Evolutionary conservation across 1,139 yeast genomes (phyloP), one percentile per base, ranked within the genome.

Genomic region (Yamadazyma friedrichii): DNA sequence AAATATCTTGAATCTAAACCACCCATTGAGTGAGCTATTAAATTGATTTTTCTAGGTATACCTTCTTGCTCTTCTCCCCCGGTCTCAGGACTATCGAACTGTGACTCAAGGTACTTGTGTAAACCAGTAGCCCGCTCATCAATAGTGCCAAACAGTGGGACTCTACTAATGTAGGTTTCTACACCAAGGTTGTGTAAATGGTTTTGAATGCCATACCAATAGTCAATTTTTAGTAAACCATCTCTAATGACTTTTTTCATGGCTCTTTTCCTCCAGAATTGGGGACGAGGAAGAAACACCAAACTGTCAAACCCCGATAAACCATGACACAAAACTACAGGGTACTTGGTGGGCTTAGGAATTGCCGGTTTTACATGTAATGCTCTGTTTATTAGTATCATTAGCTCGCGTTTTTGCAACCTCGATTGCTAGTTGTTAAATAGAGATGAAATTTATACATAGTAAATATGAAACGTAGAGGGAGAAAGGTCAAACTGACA

Each of bases 11-110:
- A 79, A 58, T 89, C 97, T 32, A 89, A 64, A 0, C 97, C 97
- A 8, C 97, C 97, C 96, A 89, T 88, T 0, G 96, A 88, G 57
- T 89, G 97, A n/a, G 95, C 94, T 15, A 89, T 71, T 31, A 89
- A 61, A 56, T 89, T 89, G 12, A 89, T 65, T 46, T 80, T 79
- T 24, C 72, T 56, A 35, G 67, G 70, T 39, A 61, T 56, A 2
- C 53, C 42, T 4, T 9, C 9, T 3, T 20, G 9, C 3, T 20
- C 15, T 4, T 33, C 20, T 11, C 9, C 9, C 5, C 28, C 35
- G 9, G 9, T 12, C 17, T 56, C 35, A 12, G 70, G 55, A 13
- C 76, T 49, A 6, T 52, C 50, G 26, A 78, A 69, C 44, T 76
- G 68, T 8, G 56, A 53, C 32, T 74, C 65, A 3, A 88, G 74